phyloP scores from a whole-genome alignment of 768 basidiomycete species.

The Gloeophyllum trabeum region DNA sequence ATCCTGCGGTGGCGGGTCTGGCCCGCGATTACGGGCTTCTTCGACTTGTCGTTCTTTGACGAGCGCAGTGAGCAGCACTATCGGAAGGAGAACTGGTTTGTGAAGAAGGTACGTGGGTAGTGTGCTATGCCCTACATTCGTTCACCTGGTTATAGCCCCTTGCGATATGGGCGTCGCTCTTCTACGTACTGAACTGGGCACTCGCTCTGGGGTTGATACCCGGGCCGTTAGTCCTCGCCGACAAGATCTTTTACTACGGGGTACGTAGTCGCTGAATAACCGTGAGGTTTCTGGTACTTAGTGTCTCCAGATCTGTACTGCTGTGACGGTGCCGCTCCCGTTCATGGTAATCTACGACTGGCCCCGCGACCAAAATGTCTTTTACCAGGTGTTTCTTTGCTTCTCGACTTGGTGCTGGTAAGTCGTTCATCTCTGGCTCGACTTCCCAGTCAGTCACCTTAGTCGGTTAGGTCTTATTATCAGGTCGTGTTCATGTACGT shows the following conservation, averaged over 20 bases:
- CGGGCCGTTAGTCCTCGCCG: conserved; percentile 29
- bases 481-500: conserved; percentile 38
- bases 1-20: conserved; percentile 36
- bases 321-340: conserved; percentile 48
- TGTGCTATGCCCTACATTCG: conserved; percentile 1
- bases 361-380: conserved; percentile 45
- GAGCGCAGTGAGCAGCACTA: conserved; percentile 39
- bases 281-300: not conserved
- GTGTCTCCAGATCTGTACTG: conserved; percentile 36
- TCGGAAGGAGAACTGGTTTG: conserved; percentile 62
- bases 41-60: conserved; percentile 44
- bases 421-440: conserved; percentile 8
- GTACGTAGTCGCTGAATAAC: conserved; percentile 18
- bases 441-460: conserved; percentile 6
- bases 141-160: conserved; percentile 23
- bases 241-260: conserved; percentile 54
- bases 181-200: conserved; percentile 61
- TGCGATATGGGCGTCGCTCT: conserved; percentile 51
- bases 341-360: conserved; percentile 62
- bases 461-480: conserved; percentile 38
- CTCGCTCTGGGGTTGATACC: conserved; percentile 44
- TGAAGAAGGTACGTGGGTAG: conserved; percentile 34
- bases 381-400: conserved; percentile 53
- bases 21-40: conserved; percentile 37
- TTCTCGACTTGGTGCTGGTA: conserved; percentile 58